A percentile compares a stretch with the other conserved stretches of the same genome.
phyloP scores from a whole-genome alignment of 805 yeast genomes.

The Candida khao-thaluensis region DNA sequence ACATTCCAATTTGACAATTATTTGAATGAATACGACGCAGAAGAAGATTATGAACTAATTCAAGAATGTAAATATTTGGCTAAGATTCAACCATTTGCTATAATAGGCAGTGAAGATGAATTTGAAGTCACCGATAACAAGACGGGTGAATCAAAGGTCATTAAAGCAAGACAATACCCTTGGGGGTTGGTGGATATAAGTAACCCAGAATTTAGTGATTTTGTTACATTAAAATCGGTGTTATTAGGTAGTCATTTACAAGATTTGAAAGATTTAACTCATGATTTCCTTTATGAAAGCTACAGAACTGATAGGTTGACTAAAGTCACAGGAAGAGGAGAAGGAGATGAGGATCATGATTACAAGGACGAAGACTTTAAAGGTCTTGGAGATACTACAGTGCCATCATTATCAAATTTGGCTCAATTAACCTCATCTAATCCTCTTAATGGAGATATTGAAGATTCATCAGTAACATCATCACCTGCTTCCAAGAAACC shows the following conservation, averaged over 20 bases:
- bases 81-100: conserved; percentile 71
- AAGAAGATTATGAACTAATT: conserved; percentile 72
- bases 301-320: conserved; percentile 77
- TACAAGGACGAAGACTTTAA: conserved; percentile 24
- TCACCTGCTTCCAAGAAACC: conserved; percentile 21
- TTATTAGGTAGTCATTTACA: conserved; percentile 80
- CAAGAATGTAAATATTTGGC: conserved; percentile 66
- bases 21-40: conserved; percentile 55
- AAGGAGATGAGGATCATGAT: conserved; percentile 23
- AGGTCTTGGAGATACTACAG: conserved; percentile 15
- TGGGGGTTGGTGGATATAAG: conserved; percentile 68
- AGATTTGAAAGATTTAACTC: conserved; percentile 79
- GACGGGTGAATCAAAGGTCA: conserved; percentile 44
- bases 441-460: conserved; percentile 3
- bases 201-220: conserved; percentile 53
- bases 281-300: conserved; percentile 70
- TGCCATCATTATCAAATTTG: conserved; percentile 62
- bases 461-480: conserved; percentile 19
- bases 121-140: conserved; percentile 38
- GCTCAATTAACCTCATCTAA: conserved; percentile 44
- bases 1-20: conserved; percentile 66
- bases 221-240: conserved; percentile 61
- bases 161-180: conserved; percentile 67
- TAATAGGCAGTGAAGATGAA: conserved; percentile 63
- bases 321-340: conserved; percentile 47